Evolutionary conservation across 2,329 filamentous ascomycete genomes (phyloP), one percentile per base, ranked within the genome.

Genomic region (Neonectria faginata): DNA sequence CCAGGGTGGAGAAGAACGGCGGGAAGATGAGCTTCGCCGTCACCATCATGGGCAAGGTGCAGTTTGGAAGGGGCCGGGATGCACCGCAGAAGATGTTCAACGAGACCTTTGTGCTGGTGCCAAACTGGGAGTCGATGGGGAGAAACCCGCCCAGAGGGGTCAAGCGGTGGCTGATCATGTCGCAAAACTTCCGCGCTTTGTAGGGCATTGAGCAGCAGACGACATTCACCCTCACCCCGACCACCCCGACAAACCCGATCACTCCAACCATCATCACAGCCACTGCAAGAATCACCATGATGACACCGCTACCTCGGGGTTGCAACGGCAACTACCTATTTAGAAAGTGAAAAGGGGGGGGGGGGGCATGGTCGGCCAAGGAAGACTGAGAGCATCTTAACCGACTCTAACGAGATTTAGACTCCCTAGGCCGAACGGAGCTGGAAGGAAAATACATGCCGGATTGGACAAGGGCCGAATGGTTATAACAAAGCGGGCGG

Each of bases 41-140:
- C n/a, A 86, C 90, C 63, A 88, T 93, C 57, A 91, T 88, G 73
- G 93, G 93, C 5, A 87, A 83, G 66, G 88, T 97, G 41, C 86
- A 88, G 68, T 91, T 92, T 74, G 89, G 89, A 53, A 86, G 88
- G 64, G 85, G 84, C 63, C 85, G 85, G 70, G 87, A 90, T 31
- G 86, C 87, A 14, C 86, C 86, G 14, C 85, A 88, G 77, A 88
- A 88, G 70, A 88, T 88, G 39, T 97, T 97, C 77, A 91, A 89
- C 73, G 94, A 97, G 78, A 90, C 86, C 1, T 91, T 97, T 76
- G 86, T 97, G 25, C 82, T 97, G 59, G 91, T 95, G 41, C 93
- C 94, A 8, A 92, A 93, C 79, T 86, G 88, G 86, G 86, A 89
- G 68, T 79, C 83, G 0, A 81, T 85, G 69, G 82, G 80, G 5